Evolutionary conservation across 148 eudicot genomes (phyloP).

Genomic region (Nepenthes gracilis): DNA sequence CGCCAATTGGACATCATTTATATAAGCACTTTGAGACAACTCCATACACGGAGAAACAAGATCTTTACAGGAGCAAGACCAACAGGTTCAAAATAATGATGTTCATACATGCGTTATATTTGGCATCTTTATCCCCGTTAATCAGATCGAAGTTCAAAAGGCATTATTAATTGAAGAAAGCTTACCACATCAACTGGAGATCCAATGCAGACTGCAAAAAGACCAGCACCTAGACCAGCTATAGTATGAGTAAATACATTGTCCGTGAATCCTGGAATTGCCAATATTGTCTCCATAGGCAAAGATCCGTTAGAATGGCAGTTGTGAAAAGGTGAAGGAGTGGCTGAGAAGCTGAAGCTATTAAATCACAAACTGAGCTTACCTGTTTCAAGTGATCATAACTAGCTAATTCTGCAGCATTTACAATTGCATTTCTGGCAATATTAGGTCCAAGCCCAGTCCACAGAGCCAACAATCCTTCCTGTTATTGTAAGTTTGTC

Average conservation of each 20-base stretch:
- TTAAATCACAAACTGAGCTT: conserved; percentile 7
- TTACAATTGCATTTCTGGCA: conserved; percentile 54
- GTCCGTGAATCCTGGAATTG: conserved; percentile 59
- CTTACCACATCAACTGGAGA: conserved; percentile 73
- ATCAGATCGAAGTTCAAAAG: not conserved
- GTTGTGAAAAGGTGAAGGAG: not conserved
- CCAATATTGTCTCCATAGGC: conserved; percentile 43
- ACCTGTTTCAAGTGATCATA: conserved; percentile 69
- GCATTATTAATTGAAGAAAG: not conserved
- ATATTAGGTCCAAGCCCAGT: conserved; percentile 72
- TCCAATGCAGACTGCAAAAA: conserved; percentile 70
- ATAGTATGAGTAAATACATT: conserved; percentile 48
- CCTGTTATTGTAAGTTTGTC: conserved; percentile 15
- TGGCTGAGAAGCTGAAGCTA: conserved; percentile 2
- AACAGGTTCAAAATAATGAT: too few species aligned
- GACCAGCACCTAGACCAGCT: conserved; percentile 73
- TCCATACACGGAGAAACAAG: too few species aligned
- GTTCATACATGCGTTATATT: too few species aligned
- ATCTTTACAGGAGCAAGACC: too few species aligned
- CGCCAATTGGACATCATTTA: too few species aligned
- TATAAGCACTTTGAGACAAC: too few species aligned
- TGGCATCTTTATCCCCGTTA: not conserved
- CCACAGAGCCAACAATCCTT: conserved; percentile 57
- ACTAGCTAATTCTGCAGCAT: conserved; percentile 71
- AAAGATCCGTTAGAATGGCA: conserved; percentile 4